Percentiles rank a stretch among this genome's conserved stretches.
These are phyloP conservation scores for Pontederia paniculata DNA, from an alignment of 176 grass and related monocot species.

Conservation along the genomic window DNA sequence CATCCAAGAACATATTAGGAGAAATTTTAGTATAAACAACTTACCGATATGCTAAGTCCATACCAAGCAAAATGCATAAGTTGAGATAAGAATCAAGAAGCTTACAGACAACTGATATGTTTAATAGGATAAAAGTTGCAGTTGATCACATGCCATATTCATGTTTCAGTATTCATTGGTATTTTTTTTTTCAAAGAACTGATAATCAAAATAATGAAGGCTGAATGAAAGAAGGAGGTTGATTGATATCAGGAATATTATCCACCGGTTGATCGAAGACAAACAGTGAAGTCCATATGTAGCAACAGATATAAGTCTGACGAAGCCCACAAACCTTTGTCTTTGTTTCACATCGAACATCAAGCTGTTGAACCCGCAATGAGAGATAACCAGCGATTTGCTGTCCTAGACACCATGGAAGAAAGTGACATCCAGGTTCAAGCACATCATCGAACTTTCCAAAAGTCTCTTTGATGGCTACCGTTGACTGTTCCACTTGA, in stretches of 20 bases:
- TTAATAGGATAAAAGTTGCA: too few species aligned
- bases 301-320: neutral
- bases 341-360: slow-evolving; percentile 78
- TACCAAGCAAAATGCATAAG: neutral
- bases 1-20: slow-evolving; percentile 16
- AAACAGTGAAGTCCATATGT: neutral
- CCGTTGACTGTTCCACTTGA: slow-evolving; percentile 71
- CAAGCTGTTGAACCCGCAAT: slow-evolving; percentile 79
- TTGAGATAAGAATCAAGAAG: too few species aligned
- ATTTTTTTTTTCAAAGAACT: too few species aligned
- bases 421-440: slow-evolving; percentile 59
- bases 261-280: neutral
- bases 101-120: too few species aligned
- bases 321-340: slow-evolving; percentile 38
- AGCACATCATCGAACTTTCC: slow-evolving; percentile 58
- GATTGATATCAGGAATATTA: neutral
- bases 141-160: too few species aligned
- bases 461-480: slow-evolving; percentile 74
- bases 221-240: neutral
- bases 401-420: slow-evolving; percentile 66
- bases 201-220: too few species aligned
- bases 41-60: neutral
- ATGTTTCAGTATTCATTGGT: too few species aligned
- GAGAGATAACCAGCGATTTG: slow-evolving; percentile 73
- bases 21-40: neutral